Evolutionary conservation across 73 alveolate species (phyloP), one percentile per base, ranked within the genome.

Genomic region (Paramecium pentaurelia): DNA sequence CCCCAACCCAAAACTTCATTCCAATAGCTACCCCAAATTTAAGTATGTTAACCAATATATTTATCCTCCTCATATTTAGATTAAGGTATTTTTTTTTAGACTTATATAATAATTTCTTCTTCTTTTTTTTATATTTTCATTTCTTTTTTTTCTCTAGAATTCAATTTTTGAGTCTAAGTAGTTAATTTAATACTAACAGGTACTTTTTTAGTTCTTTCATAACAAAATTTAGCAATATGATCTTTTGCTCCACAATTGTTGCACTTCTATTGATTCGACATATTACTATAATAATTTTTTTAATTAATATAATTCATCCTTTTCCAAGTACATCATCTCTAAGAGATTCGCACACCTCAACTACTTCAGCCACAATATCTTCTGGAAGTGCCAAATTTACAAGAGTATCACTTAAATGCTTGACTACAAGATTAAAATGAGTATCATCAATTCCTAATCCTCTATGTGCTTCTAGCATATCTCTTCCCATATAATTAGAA

Each of bases 1-100:
- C 97, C 98, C 97, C 97, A 94, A 8, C 96, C 98, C 51, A 95
- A 86, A 27, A 51, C 92, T 30, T 38, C 77, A 75, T 95, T 96
- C 93, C 94, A 94, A 47, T 92, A 95, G 20, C 95, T 84, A 18
- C 97, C 97, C 96, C 96, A 95, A 25, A 89, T 95, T 54, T 85
- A 36, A 12, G 93, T 86, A 73, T 95, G 97, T 6, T 95, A 94
- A 3, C 91, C 86, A 12, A 38, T 14, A 92, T 86, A 58, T 51
- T 77, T 37, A 80, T 95, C 98, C 59, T 95, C 97, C 20, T 45
- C 77, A 44, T 90, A 93, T 77, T 91, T 93, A 16, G 94, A 71
- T 64, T 58, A 60, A 34, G 77, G 75, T 11, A 88, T 38, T 16
- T 44, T 3, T 1, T n/a, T 47, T 25, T 1, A 20, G 8, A 38